phyloP scores from a whole-genome alignment of 164 flowering plant species.

The Chloranthus sessilifolius region DNA sequence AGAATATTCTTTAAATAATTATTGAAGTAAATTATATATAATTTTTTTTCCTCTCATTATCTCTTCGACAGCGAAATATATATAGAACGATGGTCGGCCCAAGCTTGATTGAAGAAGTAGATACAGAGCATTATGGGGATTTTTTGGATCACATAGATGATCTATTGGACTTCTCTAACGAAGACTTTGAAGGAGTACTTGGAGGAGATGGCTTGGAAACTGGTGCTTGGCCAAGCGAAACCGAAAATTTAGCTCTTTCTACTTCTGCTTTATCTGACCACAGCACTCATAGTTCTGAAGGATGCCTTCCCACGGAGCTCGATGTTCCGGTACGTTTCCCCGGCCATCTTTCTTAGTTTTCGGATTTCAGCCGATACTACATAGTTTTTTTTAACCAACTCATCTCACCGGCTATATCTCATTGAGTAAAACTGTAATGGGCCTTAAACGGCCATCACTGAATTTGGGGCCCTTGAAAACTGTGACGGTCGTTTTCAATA shows the following conservation, averaged over 20 bases:
- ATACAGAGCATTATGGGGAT: constrained; percentile 38
- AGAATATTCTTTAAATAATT: no score
- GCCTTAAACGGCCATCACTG: no score
- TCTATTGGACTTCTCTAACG: constrained; percentile 62
- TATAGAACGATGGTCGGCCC: constrained; percentile 27
- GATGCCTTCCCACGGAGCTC: constrained; percentile 38
- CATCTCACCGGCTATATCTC: no score
- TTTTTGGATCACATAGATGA: constrained; percentile 81
- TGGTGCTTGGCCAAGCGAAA: constrained; percentile 7
- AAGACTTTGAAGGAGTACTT: constrained; percentile 20
- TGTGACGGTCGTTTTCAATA: no score
- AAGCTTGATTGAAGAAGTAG: constrained; percentile 47
- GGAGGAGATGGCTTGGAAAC: constrained; percentile 1
- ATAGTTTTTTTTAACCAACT: no score
- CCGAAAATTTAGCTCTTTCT: constrained; percentile 3
- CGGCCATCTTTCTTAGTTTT: background rate
- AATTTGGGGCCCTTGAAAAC: no score
- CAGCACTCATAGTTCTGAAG: background rate
- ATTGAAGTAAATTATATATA: background rate
- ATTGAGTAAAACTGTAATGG: no score
- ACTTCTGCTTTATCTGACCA: constrained; percentile 21
- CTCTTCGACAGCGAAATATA: background rate
- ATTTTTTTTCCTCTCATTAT: background rate
- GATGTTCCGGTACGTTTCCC: constrained; percentile 64
- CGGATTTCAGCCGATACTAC: no score